Base-by-base conservation (phyloP, 2,329 filamentous ascomycete genomes). In the Teratosphaeria gauchensis region DNA sequence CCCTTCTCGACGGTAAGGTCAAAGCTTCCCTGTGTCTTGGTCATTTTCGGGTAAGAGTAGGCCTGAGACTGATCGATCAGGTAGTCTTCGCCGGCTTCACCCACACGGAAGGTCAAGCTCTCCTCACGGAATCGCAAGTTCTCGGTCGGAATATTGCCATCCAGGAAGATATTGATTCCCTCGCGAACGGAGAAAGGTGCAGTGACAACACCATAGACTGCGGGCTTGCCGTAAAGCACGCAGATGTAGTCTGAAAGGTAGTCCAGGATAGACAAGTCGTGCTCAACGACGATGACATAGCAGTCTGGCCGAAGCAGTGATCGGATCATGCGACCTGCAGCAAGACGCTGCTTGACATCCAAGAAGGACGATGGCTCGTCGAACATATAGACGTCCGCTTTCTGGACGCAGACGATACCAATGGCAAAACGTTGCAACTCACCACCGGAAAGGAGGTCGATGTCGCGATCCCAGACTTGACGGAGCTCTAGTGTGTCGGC, bases 321-420 rank as follows among this genome's bases (percentile, higher is more conserved):
- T 65, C 94, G 91, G 69, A 99, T 97, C 67, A 95, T 89, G 68
- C 88, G 85, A 68, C 90, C 92, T 63, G 95, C 94, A 66, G 88
- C 89, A 66, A 99, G 80, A 86, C 94, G 89, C 78, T 99, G 94
- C 83, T 97, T 97, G 73, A 99, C 94, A 88, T 99, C 95, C 59
- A 99, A 84, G 76, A 96, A 99, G 42, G 94, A 99, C 48, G 92
- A 97, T 19, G 95, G 95, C 80, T 99, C 94, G 76, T 99, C 94
- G 71, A 99, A 99, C 94, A 99, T 97, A 82, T 99, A 99, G 11
- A 95, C 90, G 74, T 99, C 94, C 66, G 92, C 92, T 70, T 95
- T 86, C 75, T 97, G 92, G 24, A 97, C 92, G 70, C 92, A 96
- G 63, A 96, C 91, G 56, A 92, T 89, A 70, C 89, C 94, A 68